A percentile compares a stretch with the other conserved stretches of the same genome.
phyloP scores from a whole-genome alignment of 176 grass and related monocot species.

The Aegilops sharonensis region DNA sequence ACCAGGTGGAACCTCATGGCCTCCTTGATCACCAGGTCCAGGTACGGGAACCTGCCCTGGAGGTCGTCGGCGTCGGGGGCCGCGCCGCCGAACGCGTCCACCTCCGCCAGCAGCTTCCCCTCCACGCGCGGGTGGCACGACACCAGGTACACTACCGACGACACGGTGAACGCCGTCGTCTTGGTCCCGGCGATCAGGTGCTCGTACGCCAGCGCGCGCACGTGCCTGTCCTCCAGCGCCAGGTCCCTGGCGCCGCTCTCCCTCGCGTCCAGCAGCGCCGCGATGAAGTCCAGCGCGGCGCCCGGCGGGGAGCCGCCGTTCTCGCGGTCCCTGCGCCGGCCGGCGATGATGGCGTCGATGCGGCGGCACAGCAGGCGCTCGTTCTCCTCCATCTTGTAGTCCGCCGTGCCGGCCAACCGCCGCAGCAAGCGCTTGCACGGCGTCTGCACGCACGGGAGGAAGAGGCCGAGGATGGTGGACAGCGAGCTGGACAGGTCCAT shows the following conservation, averaged over 20 bases:
- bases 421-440: conserved; percentile 56
- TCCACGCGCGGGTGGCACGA: conserved; percentile 70
- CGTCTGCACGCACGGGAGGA: conserved; percentile 61
- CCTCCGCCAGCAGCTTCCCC: conserved; percentile 70
- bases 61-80: conserved; percentile 62
- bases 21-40: conserved; percentile 97
- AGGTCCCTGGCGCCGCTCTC: conserved; percentile 43
- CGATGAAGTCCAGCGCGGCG: conserved; percentile 59
- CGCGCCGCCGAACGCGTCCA: conserved; percentile 51
- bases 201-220: conserved; percentile 82
- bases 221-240: conserved; percentile 53
- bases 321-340: conserved; percentile 38
- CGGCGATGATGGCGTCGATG: conserved; percentile 66
- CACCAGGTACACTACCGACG: conserved; percentile 80
- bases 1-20: conserved; percentile 80
- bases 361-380: conserved; percentile 65
- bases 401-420: conserved; percentile 60
- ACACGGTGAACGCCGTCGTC: conserved; percentile 90
- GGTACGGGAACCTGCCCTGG: conserved; percentile 65
- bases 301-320: not conserved
- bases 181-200: conserved; percentile 98
- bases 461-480: conserved; percentile 77
- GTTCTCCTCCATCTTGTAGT: conserved; percentile 71
- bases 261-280: conserved; percentile 61
- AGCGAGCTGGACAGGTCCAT: conserved; percentile 94